Evolutionary conservation across 148 eudicot species (phyloP), one percentile per base, ranked within the genome.

Genomic region (Rhododendron molle): DNA sequence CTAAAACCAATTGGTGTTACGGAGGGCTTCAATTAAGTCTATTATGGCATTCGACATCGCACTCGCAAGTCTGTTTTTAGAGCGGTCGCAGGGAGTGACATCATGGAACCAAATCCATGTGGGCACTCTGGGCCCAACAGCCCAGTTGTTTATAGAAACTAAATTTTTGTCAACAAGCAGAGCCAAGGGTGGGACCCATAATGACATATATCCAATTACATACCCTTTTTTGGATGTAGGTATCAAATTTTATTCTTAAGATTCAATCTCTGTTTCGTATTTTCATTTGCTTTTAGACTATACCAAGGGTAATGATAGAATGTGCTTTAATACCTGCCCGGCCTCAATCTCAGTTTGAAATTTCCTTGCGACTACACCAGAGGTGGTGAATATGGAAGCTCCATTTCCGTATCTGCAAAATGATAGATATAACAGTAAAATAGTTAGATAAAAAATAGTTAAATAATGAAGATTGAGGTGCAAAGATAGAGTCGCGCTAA

Each of bases 261-360:
- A 14, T 23, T 84, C 4, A 7, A 82, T 23, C 44, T 76, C 58
- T 12, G 34, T 43, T 60, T 40, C 3, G 28, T 12, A 21, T 74
- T 49, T 82, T 49, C 5, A 40, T 46, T 23, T 38, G 50, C 34
- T 52, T 44, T 16, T 18, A 83, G 54, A 83, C 52, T 82, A 23
- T 11, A 76, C 36, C 7, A 58, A 69, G 30, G 81, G 38, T 36
- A 69, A 76, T 26, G 74, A 56, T n/a, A 3, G 30, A n/a, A 77
- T 67, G 47, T 50, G 23, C 7, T 46, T 65, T 40, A 49, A 50
- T 93, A 95, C 99, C 98, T 97, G 99, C 47, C 99, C 99, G 79
- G 99, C 94, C 85, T 95, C 99, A 20, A 97, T 97, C 65, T 97
- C 99, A 76, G 92, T 94, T 89, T 95, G 98, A 79, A 97, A 97